Percentiles rank a stretch among this genome's conserved stretches.
Evolutionary conservation across 2,329 filamentous ascomycete genomes (phyloP).

Genomic region (Chaetomium sp.): DNA sequence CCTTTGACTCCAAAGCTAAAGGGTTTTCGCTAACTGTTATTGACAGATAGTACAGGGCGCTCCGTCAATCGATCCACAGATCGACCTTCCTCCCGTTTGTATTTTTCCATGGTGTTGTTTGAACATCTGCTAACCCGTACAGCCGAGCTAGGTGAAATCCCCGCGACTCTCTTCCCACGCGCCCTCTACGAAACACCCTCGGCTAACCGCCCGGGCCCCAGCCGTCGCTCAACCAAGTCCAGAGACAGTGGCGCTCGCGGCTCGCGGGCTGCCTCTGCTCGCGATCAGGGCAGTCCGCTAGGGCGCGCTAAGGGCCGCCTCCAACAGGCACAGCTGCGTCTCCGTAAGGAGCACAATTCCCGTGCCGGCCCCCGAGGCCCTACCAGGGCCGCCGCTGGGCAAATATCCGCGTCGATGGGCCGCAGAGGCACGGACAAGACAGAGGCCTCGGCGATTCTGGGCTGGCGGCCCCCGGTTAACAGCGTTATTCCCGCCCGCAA

Average conservation of each 20-base stretch:
- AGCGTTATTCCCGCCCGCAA: background rate
- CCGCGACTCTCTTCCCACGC: slow-evolving; percentile 6
- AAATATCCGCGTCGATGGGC: background rate
- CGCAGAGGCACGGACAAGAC: background rate
- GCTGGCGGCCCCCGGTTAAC: background rate
- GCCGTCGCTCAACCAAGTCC: background rate
- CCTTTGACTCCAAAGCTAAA: background rate
- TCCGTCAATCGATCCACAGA: background rate
- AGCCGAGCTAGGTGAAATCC: background rate
- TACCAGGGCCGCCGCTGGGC: background rate
- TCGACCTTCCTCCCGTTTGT: background rate
- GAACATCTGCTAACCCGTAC: background rate
- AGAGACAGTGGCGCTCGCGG: background rate
- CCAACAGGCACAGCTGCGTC: background rate
- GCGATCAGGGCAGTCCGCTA: background rate
- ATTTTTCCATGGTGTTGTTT: no score
- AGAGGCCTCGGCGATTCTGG: background rate
- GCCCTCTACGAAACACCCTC: background rate
- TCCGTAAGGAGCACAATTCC: background rate
- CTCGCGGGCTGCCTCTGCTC: background rate
- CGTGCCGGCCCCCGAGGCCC: no score
- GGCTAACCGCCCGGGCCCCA: background rate
- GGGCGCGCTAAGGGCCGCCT: background rate
- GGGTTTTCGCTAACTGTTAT: background rate
- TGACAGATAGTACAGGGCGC: background rate